Evolutionary conservation across 805 yeast species (phyloP), one percentile per base, ranked within the genome.

Genomic region (Starmerella riodocensis): DNA sequence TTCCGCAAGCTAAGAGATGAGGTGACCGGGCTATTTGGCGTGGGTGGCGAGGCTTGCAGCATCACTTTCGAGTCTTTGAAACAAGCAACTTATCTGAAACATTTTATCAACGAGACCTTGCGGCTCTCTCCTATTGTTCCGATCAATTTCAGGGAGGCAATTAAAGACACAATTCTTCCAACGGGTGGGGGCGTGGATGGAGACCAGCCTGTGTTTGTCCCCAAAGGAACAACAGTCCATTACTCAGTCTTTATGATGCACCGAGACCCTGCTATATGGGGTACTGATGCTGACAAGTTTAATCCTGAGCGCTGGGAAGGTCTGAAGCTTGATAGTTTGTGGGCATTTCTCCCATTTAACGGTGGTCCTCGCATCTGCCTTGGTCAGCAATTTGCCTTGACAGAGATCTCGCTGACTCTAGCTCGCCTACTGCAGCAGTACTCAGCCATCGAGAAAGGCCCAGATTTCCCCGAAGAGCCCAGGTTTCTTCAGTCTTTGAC

Each of bases 281-380:
- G 72, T 25, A 47, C 60, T 36, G 70, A 65, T 40, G 62, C 66
- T 21, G 41, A 52, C 3, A 59, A 42, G 18, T 67, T 63, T 53
- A 49, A 52, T 8, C 71, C 71, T 5, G 71, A 66, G 52, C 59
- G 74, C 37, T 69, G 73, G 73, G 53, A 48, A 12, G 29, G 13
- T 9, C 21, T 24, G 57, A 38, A 32, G 26, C 52, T 56, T 29
- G 53, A 36, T 52, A 54, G 57, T 32, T 61, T 66, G 11, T 66
- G 69, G 69, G 61, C 61, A n/a, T 66, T 59, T 43, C 50, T 65
- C 25, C 70, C 70, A 22, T 66, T 66, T 51, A 65, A 65, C 45
- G 71, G 71, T 25, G 72, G 72, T 8, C 71, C 71, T 19, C 53
- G 72, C 40, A 64, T 67, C 37, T 67, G 71, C 47, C 53, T 66